Base-by-base conservation (phyloP, 768 basidiomycete species). In the Tulasnella sp. region DNA sequence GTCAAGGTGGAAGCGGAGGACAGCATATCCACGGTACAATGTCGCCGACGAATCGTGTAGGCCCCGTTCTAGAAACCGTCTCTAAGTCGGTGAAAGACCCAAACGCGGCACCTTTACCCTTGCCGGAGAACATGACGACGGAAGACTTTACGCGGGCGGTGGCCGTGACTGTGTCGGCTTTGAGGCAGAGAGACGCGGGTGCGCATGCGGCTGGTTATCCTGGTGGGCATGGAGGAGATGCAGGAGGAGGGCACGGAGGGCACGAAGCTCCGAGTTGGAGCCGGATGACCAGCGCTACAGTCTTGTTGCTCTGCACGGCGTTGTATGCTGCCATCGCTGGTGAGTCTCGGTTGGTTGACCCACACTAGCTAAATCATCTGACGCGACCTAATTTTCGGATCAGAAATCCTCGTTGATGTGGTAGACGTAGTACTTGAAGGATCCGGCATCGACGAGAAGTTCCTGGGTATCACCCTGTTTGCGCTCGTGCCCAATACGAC, bases 261-360 rank as follows among this genome's bases (percentile, higher is more conserved):
- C 96, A 99, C 66, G 95, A 98, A 65, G 95, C 84, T 2, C 96
- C 96, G 4, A 89, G 88, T 47, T 99, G 96, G 96, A 97, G 92
- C 67, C 78, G 96, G 53, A 78, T 77, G 3, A 85, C 85, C 15
- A 95, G 91, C 71, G 87, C 92, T 3, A 93, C 85, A 62, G 95
- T 99, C 1, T 70, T 98, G 62, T 72, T 99, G 61, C 80, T 73
- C 0, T 98, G 96, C 68, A 99, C 96, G 0, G 84, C 86, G 1
- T 73, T 98, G 17, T 99, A 97, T 73, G 95, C 96, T 17, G 68
- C 89, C 60, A 98, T 99, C 67, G 96, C 96, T 49, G 95, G 95
- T 95, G 66, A 56, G 85, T 75, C 38, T 5, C 7, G 24, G n/a
- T n/a, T n/a, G n/a, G n/a, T n/a, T 17, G 42, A n/a, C 19, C 43